phyloP scores from a whole-genome alignment of 768 basidiomycete species.

The Boletus huronensis region DNA sequence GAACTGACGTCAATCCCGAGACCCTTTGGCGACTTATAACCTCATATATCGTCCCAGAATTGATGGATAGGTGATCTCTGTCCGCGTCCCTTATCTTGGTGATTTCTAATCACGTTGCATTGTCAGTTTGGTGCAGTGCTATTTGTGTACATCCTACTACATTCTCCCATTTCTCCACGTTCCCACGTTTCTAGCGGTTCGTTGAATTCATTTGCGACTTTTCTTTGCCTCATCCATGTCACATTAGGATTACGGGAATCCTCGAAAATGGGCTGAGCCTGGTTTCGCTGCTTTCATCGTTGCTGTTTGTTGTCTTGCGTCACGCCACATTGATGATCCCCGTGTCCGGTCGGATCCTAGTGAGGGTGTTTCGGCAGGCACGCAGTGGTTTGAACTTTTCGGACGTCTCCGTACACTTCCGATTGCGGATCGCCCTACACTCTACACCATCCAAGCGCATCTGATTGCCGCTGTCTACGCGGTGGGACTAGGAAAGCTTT shows the following conservation, averaged over 20 bases:
- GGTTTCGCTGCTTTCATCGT: slow-evolving; percentile 94
- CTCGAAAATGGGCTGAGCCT: slow-evolving; percentile 92
- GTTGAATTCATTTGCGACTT: slow-evolving; percentile 20
- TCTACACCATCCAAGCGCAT: slow-evolving; percentile 90
- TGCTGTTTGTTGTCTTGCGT: slow-evolving; percentile 87
- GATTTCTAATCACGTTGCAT: slow-evolving; percentile 14
- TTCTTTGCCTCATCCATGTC: slow-evolving; percentile 15
- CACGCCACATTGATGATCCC: slow-evolving; percentile 89
- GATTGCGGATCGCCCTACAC: slow-evolving; percentile 81
- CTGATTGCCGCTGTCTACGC: slow-evolving; percentile 92
- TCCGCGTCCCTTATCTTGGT: slow-evolving; percentile 2
- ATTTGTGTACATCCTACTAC: slow-evolving; percentile 90
- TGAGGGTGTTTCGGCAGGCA: slow-evolving; percentile 86
- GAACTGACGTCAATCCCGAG: slow-evolving; percentile 83
- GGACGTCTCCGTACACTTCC: slow-evolving; percentile 84
- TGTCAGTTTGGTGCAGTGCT: slow-evolving; percentile 71
- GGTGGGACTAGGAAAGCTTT: slow-evolving; percentile 84
- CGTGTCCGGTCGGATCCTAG: slow-evolving; percentile 78
- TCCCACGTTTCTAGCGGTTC: slow-evolving; percentile 78
- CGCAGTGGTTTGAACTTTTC: slow-evolving; percentile 90
- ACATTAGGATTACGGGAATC: slow-evolving; percentile 88
- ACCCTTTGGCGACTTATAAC: slow-evolving; percentile 85
- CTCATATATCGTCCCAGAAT: slow-evolving; percentile 78
- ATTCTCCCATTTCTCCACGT: slow-evolving; percentile 91
- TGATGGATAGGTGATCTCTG: slow-evolving; percentile 82